Evolutionary conservation across 2,329 filamentous ascomycete genomes (phyloP).

Genomic region (Xylogone sp.): DNA sequence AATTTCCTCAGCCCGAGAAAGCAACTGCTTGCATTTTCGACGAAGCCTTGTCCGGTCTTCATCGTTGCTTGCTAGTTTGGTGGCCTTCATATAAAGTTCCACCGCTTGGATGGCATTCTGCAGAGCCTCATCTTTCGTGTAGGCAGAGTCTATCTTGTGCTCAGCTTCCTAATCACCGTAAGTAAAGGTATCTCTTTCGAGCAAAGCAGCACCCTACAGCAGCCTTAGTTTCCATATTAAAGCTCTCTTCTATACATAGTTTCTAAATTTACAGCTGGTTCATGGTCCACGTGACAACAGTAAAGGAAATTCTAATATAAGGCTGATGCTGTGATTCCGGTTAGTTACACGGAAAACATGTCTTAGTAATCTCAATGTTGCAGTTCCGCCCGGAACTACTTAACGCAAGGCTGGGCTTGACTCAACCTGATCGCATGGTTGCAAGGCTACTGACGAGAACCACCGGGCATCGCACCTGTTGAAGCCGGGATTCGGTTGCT

Average conservation of each 20-base stretch:
- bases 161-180: constrained; percentile 46
- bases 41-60: constrained; percentile 64
- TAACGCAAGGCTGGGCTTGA: no score
- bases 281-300: neutral
- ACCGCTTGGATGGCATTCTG: constrained; percentile 71
- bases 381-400: no score
- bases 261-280: neutral
- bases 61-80: constrained; percentile 56
- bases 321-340: neutral
- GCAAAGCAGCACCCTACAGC: neutral
- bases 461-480: no score
- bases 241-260: neutral
- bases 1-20: constrained; percentile 71
- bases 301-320: neutral
- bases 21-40: constrained; percentile 64
- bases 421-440: no score
- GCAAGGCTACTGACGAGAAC: no score
- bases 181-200: constrained; percentile 5
- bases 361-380: neutral
- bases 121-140: constrained; percentile 61
- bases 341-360: neutral
- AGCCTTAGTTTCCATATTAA: neutral
- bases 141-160: constrained; percentile 43
- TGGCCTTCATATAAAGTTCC: constrained; percentile 77
- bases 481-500: no score